Evolutionary conservation across 352 stramenopile species (phyloP).

Genomic region (Poterioochromonas sp.): DNA sequence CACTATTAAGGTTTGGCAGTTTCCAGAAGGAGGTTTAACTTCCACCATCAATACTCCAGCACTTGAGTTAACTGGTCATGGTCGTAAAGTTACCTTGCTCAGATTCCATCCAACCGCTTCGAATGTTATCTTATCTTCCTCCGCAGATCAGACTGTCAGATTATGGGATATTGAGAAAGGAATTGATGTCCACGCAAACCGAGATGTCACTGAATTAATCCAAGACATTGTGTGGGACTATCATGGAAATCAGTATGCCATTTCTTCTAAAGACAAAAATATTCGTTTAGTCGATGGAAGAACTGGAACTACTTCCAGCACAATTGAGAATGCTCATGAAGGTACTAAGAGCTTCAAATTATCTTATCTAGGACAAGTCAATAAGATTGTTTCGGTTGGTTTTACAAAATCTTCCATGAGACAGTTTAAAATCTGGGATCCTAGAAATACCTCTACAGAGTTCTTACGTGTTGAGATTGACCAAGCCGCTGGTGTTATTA

Average conservation of each 20-base stretch:
- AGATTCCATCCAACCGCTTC: slow-evolving; percentile 93
- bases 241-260: slow-evolving; percentile 82
- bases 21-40: slow-evolving; percentile 81
- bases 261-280: slow-evolving; percentile 96
- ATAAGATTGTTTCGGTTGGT: slow-evolving; percentile 91
- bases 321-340: slow-evolving; percentile 77
- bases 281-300: slow-evolving; percentile 90
- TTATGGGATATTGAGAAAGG: slow-evolving; percentile 97
- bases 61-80: slow-evolving; percentile 88
- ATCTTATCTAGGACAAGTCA: slow-evolving; percentile 82
- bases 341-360: slow-evolving; percentile 96
- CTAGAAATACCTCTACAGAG: slow-evolving; percentile 62
- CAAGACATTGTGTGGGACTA: slow-evolving; percentile 97
- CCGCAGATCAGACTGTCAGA: slow-evolving; percentile 88
- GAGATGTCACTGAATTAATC: slow-evolving; percentile 71
- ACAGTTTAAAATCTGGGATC: slow-evolving; percentile 79
- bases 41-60: slow-evolving; percentile 81
- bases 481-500: slow-evolving; percentile 93
- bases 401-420: slow-evolving; percentile 91
- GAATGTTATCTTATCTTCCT: slow-evolving; percentile 90
- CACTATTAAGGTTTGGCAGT: slow-evolving; percentile 94
- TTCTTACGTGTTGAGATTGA: slow-evolving; percentile 90
- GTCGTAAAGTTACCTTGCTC: slow-evolving; percentile 89
- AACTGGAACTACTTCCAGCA: slow-evolving; percentile 53
- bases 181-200: slow-evolving; percentile 72